Evolutionary conservation across 2,329 filamentous ascomycete species (phyloP), one percentile per base, ranked within the genome.

Genomic region (Sclerotinia borealis): DNA sequence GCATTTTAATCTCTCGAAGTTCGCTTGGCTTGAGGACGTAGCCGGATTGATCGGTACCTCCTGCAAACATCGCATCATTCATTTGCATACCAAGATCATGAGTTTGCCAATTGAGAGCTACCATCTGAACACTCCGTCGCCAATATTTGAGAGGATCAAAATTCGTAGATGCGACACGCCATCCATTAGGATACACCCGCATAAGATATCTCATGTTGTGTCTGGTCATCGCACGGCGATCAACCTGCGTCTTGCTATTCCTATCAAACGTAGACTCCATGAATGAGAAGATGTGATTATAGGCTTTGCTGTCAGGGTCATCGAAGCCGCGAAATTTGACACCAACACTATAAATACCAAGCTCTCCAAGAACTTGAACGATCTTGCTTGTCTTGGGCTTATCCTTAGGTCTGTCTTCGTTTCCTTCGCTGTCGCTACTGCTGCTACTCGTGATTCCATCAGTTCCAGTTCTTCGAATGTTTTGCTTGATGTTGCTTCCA

Each of bases 51-150:
- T 97, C 95, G 15, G 84, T 88, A 49, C 92, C 91, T 64, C 91
- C 91, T 52, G 92, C 90, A 74, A 97, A 99, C 95, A 99, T 98
- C 72, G 95, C 95, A 69, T 95, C 90, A 75, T 98, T 98, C 75
- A 98, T 83, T 74, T 98, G 93, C 85, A 97, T 95, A 51, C 93
- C 92, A 22, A 96, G 82, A 73, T 98, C 95, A 72, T 96, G 97
- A 0, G 93, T 98, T 77, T 99, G 95, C 93, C 95, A 98, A 77
- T 99, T 99, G 67, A 98, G 81, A 0, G 95, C 95, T 17, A 90
- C 92, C 93, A 99, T 98, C 77, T 99, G 95, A 22, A 97, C 95
- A 37, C 95, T 95, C 49, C 92, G 88, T 59, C 93, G 88, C 95
- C 95, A 99, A 74, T 95, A 96, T 66, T 89, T 87, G 67, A 96